Percentiles rank a stretch among this genome's conserved stretches.
Evolutionary conservation across 2,329 filamentous ascomycete genomes (phyloP).

Genomic region (Teratosphaeria zuluensis): DNA sequence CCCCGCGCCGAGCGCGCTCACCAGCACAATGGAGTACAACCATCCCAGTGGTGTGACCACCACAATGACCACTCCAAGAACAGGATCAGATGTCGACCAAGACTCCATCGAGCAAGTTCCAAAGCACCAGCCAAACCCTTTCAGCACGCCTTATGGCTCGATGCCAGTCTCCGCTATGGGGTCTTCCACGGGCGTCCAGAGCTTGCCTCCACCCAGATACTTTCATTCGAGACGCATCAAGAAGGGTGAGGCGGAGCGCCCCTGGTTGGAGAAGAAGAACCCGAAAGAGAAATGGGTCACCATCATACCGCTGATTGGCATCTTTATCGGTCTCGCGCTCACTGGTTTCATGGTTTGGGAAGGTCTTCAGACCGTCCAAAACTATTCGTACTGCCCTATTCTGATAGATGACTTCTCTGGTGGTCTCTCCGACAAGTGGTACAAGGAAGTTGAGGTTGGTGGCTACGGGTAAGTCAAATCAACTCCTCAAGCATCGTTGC

Average conservation of each 20-base stretch:
- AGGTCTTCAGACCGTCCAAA: conserved; percentile 59
- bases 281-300: conserved; percentile 80
- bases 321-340: conserved; percentile 57
- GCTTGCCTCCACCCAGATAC: conserved; percentile 34
- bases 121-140: conserved; percentile 24
- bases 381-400: conserved; percentile 63
- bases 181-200: conserved; percentile 31
- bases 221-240: conserved; percentile 65
- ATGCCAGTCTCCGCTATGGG: conserved; percentile 34
- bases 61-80: conserved; percentile 19
- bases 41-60: conserved; percentile 18
- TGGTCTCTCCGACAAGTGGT: conserved; percentile 52
- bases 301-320: conserved; percentile 65
- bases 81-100: neutral
- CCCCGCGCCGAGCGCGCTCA: neutral
- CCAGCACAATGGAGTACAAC: conserved; percentile 15
- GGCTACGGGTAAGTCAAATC: conserved; percentile 57
- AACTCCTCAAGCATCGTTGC: neutral
- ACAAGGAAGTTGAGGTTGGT: conserved; percentile 63
- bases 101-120: neutral
- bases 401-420: conserved; percentile 56
- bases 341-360: conserved; percentile 67
- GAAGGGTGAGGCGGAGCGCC: conserved; percentile 65
- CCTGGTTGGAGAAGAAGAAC: conserved; percentile 65
- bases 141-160: conserved; percentile 33